Base-by-base conservation (phyloP, 345 rosid genomes). In the Toxicodendron radicans region DNA sequence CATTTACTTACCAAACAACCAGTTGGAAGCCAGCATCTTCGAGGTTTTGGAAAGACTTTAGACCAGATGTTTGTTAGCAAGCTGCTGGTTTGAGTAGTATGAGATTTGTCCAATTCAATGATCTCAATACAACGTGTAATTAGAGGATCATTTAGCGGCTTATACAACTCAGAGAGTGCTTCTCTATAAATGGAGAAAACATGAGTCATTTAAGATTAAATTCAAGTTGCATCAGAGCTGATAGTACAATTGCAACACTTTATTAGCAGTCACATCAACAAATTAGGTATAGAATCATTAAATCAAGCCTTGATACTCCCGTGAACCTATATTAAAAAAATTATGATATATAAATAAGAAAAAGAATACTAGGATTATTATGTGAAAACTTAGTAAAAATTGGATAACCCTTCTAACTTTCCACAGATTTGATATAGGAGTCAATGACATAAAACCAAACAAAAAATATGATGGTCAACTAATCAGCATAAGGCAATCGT, bases 1-100 rank as follows among this genome's bases (percentile, higher is more conserved):
- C 43, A 14, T 68, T 60, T 68, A 60, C 85, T 79, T 89, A 95
- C 97, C 97, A 95, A 83, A 86, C 92, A 93, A 60, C 99, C 98
- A 2, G 99, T 95, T 1, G 97, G 99, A 75, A 95, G 91, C 99
- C 99, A 95, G 76, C 90, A 83, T 83, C 98, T 91, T 81, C 85
- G 84, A 75, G 97, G 92, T 76, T 87, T 91, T 63, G 98, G 96
- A 78, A 93, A 87, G 79, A 95, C 64, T 79, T 86, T 90, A 38
- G 90, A 90, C 98, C 94, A 93, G 45, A 92, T 56, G 60, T 71
- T 81, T 82, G 73, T 83, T 64, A 86, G 79, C 58, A 65, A 45
- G 12, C 82, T 46, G 38, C 70, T 70, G 72, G 72, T 72, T 66
- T 70, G 58, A 59, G 84, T 75, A 61, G 78, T 67, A 32, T 85